Evolutionary conservation across 345 rosid genomes (phyloP).

Genomic region (Euphorbia pulcherrima): DNA sequence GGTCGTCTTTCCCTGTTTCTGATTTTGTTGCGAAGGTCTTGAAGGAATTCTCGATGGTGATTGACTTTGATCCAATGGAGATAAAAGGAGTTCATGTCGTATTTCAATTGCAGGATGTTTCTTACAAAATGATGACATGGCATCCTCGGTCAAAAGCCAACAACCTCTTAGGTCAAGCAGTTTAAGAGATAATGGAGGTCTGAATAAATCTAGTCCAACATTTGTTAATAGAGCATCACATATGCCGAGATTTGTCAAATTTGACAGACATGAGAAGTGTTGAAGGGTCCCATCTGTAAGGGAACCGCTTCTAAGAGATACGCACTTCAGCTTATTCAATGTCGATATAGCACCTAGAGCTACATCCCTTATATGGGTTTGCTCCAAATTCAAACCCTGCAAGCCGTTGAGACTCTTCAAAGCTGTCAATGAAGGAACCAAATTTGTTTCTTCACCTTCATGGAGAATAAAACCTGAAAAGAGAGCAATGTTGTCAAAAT

Average conservation of each 20-base stretch:
- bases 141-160: constrained; percentile 75
- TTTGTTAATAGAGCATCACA: constrained; percentile 68
- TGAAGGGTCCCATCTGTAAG: constrained; percentile 66
- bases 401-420: constrained; percentile 46
- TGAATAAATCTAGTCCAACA: constrained; percentile 54
- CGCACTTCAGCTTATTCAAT: constrained; percentile 44
- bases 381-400: constrained; percentile 65
- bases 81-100: constrained; percentile 45
- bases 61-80: constrained; percentile 28
- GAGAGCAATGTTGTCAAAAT: too few species aligned
- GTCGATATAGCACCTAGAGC: constrained; percentile 48
- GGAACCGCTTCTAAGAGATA: constrained; percentile 53
- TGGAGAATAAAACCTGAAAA: constrained; percentile 52
- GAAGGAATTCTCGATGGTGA: constrained; percentile 24
- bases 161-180: constrained; percentile 74
- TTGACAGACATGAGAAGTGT: constrained; percentile 50
- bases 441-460: constrained; percentile 30
- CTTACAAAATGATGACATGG: constrained; percentile 39
- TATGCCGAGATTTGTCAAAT: constrained; percentile 48
- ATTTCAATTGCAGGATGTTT: constrained; percentile 51
- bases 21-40: constrained; percentile 20
- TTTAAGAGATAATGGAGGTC: constrained; percentile 47
- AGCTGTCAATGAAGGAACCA: constrained; percentile 40
- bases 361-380: constrained; percentile 53
- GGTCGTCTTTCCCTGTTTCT: constrained; percentile 21